Evolutionary conservation across 2,329 filamentous ascomycete genomes (phyloP).

Genomic region (Beauveria pseudobassiana): DNA sequence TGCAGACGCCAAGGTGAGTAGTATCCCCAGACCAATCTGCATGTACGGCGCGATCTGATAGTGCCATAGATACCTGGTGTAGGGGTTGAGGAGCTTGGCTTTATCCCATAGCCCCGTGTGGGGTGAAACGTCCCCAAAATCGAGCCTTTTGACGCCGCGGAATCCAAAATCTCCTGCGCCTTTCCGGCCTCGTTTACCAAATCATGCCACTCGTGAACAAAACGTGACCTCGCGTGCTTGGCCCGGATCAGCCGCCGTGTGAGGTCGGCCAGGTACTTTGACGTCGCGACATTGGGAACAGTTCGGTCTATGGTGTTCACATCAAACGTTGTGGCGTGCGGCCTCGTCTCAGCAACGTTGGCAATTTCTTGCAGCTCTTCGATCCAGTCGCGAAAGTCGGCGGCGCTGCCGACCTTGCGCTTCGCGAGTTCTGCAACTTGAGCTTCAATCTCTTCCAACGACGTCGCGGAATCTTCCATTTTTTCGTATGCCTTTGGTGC

Average conservation of each 20-base stretch:
- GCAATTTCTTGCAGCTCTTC: conserved; percentile 81
- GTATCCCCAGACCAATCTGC: conserved; percentile 54
- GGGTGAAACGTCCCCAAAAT: conserved; percentile 57
- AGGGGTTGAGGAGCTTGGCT: conserved; percentile 63
- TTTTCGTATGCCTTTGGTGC: conserved; percentile 81
- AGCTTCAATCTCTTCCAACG: conserved; percentile 71
- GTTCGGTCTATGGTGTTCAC: conserved; percentile 36
- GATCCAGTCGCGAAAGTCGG: conserved; percentile 85
- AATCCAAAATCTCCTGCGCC: conserved; percentile 77
- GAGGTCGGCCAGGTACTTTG: conserved; percentile 85
- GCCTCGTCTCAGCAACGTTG: conserved; percentile 56
- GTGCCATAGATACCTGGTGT: conserved; percentile 71
- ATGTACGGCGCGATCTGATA: conserved; percentile 64
- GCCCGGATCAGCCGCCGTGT: conserved; percentile 76
- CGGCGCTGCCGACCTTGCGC: conserved; percentile 70
- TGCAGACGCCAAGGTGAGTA: conserved; percentile 68
- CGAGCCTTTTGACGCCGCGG: conserved; percentile 72
- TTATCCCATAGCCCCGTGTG: conserved; percentile 47
- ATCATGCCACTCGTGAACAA: conserved; percentile 77
- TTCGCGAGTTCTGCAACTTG: conserved; percentile 73
- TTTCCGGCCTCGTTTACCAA: conserved; percentile 67
- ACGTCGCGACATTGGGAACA: conserved; percentile 78
- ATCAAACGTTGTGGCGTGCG: conserved; percentile 33
- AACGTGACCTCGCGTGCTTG: conserved; percentile 74
- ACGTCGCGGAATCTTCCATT: conserved; percentile 74